These are phyloP conservation scores for Primulina tabacum DNA, from an alignment of 257 asterid genomes.

Conservation along the genomic window DNA sequence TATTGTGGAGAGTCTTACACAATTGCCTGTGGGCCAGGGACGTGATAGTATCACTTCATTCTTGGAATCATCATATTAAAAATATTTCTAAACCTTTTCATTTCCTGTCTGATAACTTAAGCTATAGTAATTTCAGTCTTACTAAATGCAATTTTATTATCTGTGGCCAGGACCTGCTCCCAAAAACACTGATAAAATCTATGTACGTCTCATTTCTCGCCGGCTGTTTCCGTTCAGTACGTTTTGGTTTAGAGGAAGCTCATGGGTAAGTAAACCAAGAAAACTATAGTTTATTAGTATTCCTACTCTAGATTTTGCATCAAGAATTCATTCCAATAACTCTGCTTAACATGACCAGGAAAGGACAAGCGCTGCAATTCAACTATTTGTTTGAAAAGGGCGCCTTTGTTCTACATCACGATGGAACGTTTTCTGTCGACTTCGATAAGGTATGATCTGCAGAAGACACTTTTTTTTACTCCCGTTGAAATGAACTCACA, in stretches of 20 bases:
- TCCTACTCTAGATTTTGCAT: too few species aligned
- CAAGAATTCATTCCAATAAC: too few species aligned
- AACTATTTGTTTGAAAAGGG: slow-evolving; percentile 38
- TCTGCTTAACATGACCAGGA: too few species aligned
- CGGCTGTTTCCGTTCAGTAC: too few species aligned
- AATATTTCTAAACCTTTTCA: not conserved
- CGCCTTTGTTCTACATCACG: slow-evolving; percentile 16
- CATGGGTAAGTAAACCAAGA: too few species aligned
- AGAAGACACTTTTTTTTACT: slow-evolving; percentile 17
- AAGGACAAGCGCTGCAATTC: too few species aligned
- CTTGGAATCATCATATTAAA: not conserved
- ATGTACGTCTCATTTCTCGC: slow-evolving; percentile 25
- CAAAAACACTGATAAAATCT: slow-evolving; percentile 60
- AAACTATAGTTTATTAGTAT: too few species aligned
- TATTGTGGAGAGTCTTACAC: not conserved
- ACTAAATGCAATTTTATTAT: slow-evolving; percentile 3
- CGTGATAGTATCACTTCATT: not conserved
- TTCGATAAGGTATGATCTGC: slow-evolving; percentile 65
- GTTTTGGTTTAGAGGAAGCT: too few species aligned
- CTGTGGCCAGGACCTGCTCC: slow-evolving; percentile 57
- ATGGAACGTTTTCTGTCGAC: slow-evolving; percentile 70
- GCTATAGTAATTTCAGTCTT: not conserved
- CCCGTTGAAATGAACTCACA: too few species aligned
- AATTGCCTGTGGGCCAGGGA: not conserved
- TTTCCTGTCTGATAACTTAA: not conserved